Conservation (phyloP, 768 basidiomycete species). For the Gautieria morchelliformis region DNA sequence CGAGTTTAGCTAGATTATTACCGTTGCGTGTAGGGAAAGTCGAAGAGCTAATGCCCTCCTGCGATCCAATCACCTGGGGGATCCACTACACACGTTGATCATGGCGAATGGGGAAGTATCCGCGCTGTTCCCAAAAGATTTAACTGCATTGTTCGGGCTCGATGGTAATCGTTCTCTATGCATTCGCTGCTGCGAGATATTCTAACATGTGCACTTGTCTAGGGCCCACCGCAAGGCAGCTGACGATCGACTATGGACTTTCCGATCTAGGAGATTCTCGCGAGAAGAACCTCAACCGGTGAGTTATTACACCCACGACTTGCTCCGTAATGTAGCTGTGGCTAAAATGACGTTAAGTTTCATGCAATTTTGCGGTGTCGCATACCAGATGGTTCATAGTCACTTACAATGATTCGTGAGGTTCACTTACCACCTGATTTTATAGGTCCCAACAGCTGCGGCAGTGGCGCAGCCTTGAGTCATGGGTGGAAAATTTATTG, state of each 20-base stretch:
- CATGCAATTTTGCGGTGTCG: conserved; percentile 48
- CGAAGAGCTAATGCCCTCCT: conserved; percentile 43
- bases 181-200: background rate
- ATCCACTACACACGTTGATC: conserved; percentile 37
- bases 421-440: background rate
- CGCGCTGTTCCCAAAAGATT: conserved; percentile 39
- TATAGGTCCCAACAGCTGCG: conserved; percentile 5
- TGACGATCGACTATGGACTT: conserved; percentile 25
- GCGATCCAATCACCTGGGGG: conserved; percentile 30
- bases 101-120: conserved; percentile 40
- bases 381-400: conserved; percentile 43
- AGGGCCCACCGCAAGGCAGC: conserved; percentile 16
- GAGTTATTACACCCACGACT: background rate
- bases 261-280: conserved; percentile 27
- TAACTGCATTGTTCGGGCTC: conserved; percentile 40
- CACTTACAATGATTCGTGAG: background rate
- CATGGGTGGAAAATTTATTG: background rate
- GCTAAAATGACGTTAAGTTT: conserved; percentile 20
- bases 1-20: background rate
- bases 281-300: conserved; percentile 40
- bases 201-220: conserved; percentile 8
- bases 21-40: conserved; percentile 35
- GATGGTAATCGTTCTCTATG: conserved; percentile 30
- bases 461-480: conserved; percentile 8
- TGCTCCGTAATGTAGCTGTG: background rate